Evolutionary conservation across 140 eudicot species (phyloP), one percentile per base, ranked within the genome.

Genomic region (Bidens hawaiensis): DNA sequence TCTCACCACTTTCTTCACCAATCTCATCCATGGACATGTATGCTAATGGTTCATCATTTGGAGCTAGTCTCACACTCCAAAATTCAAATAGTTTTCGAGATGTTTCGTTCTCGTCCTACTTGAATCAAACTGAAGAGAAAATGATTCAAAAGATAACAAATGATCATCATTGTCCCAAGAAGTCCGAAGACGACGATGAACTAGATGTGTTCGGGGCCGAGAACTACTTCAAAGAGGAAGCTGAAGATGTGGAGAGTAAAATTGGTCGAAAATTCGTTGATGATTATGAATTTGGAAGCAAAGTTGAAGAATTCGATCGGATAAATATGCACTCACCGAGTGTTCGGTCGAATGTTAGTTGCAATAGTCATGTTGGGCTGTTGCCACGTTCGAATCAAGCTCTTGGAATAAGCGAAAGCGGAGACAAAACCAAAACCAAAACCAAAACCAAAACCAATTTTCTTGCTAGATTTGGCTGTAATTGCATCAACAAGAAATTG

Each of bases 341-440:
- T 64, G 69, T 72, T 64, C 81, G 76, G 28, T 93, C 99, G 9
- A 84, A 70, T 53, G 79, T 78, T 1, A 93, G 96, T 48, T 68
- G 64, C 68, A 82, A 81, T 34, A 93, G 99, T 75, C 79, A 78
- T 54, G 76, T 78, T 18, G 76, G 72, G 6, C 71, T 93, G 16
- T 24, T 93, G 50, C 78, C 73, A 9, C 50, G 26, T 49, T 1
- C 25, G 38, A 78, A 49, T 23, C 77, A 66, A n/a, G 60, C 64
- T 49, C 64, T 50, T 14, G 30, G 70, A 14, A 75, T 24, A 28
- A 43, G 42, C 42, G 70, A 42, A 33, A 78, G 76, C 33, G 76
- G 49, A 22, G 58, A 66, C 45, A 61, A 60, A 50, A 51, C 75
- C 5, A 74, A 36, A 74, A 62, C 65, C n/a, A n/a, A n/a, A n/a